Percentiles rank a stretch among this genome's conserved stretches.
Conservation (phyloP, 345 rosid species). For the Streptanthus diversifolius region DNA sequence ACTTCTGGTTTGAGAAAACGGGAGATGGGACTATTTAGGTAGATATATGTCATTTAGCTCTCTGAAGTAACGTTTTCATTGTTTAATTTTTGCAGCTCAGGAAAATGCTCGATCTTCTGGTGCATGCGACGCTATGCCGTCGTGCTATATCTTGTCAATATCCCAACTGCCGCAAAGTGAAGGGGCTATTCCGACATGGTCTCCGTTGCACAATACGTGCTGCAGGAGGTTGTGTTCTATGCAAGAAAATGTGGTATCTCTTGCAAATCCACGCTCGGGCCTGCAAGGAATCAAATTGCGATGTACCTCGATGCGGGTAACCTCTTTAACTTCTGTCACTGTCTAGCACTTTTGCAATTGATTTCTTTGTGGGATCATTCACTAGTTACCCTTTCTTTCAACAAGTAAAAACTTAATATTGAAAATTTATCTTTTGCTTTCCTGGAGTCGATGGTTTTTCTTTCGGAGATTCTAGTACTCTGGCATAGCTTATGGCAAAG, state of each 20-base stretch:
- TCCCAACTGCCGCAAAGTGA: constrained; percentile 96
- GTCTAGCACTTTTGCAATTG: background rate
- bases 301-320: constrained; percentile 98
- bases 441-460: constrained; percentile 1
- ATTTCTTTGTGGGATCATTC: background rate
- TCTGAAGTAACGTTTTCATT: constrained; percentile 7
- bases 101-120: constrained; percentile 98
- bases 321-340: background rate
- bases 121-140: constrained; percentile 95
- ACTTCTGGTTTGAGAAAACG: background rate
- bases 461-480: background rate
- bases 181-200: constrained; percentile 95
- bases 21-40: background rate
- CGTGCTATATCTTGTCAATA: constrained; percentile 80
- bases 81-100: constrained; percentile 63
- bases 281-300: constrained; percentile 92
- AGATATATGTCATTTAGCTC: constrained; percentile 11
- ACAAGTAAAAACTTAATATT: background rate
- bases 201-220: constrained; percentile 83
- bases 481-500: background rate
- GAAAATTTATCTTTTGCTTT: background rate
- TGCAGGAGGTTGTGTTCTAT: constrained; percentile 89
- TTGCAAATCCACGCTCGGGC: constrained; percentile 98
- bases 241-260: constrained; percentile 99
- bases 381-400: background rate